Evolutionary conservation across 805 yeast species (phyloP), one percentile per base, ranked within the genome.

Genomic region (Ogataea minuta): DNA sequence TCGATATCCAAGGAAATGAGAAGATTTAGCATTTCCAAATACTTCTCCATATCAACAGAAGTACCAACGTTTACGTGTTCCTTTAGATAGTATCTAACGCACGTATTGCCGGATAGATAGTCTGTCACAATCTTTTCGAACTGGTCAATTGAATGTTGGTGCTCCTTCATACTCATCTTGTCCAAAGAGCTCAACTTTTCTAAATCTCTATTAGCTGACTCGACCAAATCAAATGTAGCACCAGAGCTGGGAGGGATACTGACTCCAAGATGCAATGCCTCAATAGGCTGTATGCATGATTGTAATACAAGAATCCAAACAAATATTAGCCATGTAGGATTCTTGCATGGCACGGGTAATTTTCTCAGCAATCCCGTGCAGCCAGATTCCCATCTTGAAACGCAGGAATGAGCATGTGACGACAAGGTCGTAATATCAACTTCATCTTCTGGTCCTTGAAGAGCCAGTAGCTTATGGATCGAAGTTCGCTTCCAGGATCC

Each of bases 201-300:
- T 21, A 46, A 49, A 40, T 46, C 36, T 9, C 36, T 23, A 10
- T 42, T 48, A 26, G 40, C 38, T 8, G 28, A 16, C 17, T 41
- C 30, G n/a, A 49, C 23, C 12, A 49, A n/a, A 31, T 51, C 46
- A 9, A 45, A 25, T 6, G 31, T 20, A 9, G 26, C 21, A 11
- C 30, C 27, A n/a, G 23, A 16, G 21, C 48, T 46, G 6, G 50
- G 46, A 3, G 44, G 44, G 5, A 49, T 38, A 15, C 34, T 41
- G 56, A 61, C 28, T 66, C 70, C 56, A 63, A 47, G 28, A 15
- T 31, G 28, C 12, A 43, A 37, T 20, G 43, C 46, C 19, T 34
- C 39, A 3, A 36, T 43, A 10, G 46, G 34, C 19, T 31, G 28
- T 6, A 31, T 10, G 21, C 33, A 19, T 19, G 8, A 19, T 5